phyloP scores from a whole-genome alignment of 208 protist genomes.

The Acanthamoeba royreba region DNA sequence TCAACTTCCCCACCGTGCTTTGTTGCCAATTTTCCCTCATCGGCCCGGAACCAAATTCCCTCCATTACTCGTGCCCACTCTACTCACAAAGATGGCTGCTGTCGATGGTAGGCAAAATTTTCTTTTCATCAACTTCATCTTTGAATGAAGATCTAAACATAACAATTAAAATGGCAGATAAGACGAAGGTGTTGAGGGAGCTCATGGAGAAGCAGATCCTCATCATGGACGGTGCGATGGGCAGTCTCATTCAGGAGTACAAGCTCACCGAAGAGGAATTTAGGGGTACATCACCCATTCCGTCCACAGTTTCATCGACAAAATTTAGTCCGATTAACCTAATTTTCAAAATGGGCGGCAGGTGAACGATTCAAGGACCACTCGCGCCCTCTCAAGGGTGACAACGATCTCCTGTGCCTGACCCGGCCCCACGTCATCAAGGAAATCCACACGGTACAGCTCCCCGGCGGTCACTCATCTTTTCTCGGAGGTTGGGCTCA shows the following conservation, averaged over 20 bases:
- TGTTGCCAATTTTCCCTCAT: no score
- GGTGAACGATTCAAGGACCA: conserved; percentile 87
- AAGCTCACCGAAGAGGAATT: conserved; percentile 76
- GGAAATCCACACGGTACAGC: conserved; percentile 84
- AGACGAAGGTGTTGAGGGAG: not conserved
- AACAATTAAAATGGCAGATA: no score
- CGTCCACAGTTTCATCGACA: not conserved
- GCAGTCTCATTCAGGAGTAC: conserved; percentile 91
- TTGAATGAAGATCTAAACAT: no score
- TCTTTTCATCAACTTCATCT: no score
- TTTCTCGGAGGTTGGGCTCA: no score
- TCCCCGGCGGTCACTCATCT: no score
- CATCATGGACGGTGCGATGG: conserved; percentile 94
- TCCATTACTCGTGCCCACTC: no score
- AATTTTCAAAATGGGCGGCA: not conserved
- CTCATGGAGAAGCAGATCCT: conserved; percentile 75
- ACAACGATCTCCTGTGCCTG: conserved; percentile 94
- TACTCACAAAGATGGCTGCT: no score
- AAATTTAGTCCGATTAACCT: not conserved
- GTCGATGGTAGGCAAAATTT: no score
- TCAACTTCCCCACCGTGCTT: no score
- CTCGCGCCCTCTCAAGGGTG: conserved; percentile 91
- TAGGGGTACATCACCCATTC: conserved; percentile 53
- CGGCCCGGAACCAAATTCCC: no score
- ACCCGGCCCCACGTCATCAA: conserved; percentile 90